A percentile compares a stretch with the other conserved stretches of the same genome.
Conservation (phyloP, 129 eudicot genomes). For the Escallonia rubra region DNA sequence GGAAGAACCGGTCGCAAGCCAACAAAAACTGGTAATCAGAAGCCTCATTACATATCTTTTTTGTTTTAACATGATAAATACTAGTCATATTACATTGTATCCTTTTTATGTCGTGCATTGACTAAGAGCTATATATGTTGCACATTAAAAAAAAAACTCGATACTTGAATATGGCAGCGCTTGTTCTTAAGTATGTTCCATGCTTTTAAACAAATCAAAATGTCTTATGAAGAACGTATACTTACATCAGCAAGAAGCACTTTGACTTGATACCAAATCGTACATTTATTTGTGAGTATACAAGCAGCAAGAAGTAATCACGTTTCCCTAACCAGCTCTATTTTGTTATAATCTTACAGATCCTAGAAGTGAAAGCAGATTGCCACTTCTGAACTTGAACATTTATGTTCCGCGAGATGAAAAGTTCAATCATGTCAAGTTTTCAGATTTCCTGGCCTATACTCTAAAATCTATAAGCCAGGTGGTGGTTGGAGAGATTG, state of each 20-base stretch:
- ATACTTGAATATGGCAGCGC: too few species aligned
- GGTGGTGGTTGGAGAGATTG: constrained; percentile 56
- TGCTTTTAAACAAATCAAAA: too few species aligned
- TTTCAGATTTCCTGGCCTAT: constrained; percentile 72
- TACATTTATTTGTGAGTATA: background rate
- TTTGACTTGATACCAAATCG: too few species aligned
- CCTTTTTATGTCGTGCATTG: too few species aligned
- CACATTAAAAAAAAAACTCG: too few species aligned
- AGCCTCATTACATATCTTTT: background rate
- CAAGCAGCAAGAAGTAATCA: too few species aligned
- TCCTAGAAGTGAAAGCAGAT: constrained; percentile 48
- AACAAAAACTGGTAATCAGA: constrained; percentile 39
- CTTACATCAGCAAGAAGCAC: too few species aligned
- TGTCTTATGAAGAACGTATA: too few species aligned
- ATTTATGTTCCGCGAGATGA: constrained; percentile 79
- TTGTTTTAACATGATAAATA: background rate
- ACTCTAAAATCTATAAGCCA: constrained; percentile 65
- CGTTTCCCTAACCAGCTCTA: background rate
- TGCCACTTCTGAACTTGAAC: constrained; percentile 49
- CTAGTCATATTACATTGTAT: background rate
- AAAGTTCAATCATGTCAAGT: constrained; percentile 50
- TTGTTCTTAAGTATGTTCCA: too few species aligned
- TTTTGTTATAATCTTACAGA: constrained; percentile 22
- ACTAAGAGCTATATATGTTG: too few species aligned
- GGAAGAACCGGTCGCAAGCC: constrained; percentile 71